Base-by-base conservation (phyloP, 2,329 filamentous ascomycete genomes). In the Mariannaea sp. region DNA sequence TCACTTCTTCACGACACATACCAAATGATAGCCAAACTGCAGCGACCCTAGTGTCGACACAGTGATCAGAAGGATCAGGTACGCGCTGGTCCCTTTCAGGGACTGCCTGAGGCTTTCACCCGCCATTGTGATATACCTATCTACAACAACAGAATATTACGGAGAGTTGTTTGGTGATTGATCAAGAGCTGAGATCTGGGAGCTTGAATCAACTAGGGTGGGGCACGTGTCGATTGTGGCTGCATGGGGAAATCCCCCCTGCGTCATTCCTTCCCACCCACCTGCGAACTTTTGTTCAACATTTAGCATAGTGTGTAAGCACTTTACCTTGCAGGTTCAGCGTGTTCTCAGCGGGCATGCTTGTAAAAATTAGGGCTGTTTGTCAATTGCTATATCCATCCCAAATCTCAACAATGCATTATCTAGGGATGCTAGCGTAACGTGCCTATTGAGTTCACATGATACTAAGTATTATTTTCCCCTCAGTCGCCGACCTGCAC, bases 1-100 rank as follows among this genome's bases (percentile, higher is more conserved):
- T n/a, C n/a, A n/a, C n/a, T n/a, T n/a, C n/a, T n/a, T n/a, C n/a
- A n/a, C n/a, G 24, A 10, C n/a, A 49, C 76, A 68, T 81, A 94
- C 92, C 70, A 97, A 74, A 73, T 97, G 93, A 73, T 90, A 97
- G 58, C 94, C 94, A 70, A 97, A 99, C 67, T 97, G 91, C 38
- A 97, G 81, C 2, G 94, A 91, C 1, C 93, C 94, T 14, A 97
- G 75, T 0, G 92, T 95, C 36, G 89, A 84, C 54, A 92, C 79
- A 55, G 85, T 75, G 49, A 97, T 82, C 40, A 94, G 75, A 67
- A 90, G 83, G 66, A 94, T 69, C 64, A 97, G 84, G 73, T 91
- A 96, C 5, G 84, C 78, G 29, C 90, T 94, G 49, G 92, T 77
- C 64, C 79, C 74, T 58, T 70, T 70, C 47, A 76, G 58, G 50